Percentiles rank a stretch among this genome's conserved stretches.
These are phyloP conservation scores for Populus pruinosa DNA, from an alignment of 345 rosid genomes.

Conservation along the genomic window DNA sequence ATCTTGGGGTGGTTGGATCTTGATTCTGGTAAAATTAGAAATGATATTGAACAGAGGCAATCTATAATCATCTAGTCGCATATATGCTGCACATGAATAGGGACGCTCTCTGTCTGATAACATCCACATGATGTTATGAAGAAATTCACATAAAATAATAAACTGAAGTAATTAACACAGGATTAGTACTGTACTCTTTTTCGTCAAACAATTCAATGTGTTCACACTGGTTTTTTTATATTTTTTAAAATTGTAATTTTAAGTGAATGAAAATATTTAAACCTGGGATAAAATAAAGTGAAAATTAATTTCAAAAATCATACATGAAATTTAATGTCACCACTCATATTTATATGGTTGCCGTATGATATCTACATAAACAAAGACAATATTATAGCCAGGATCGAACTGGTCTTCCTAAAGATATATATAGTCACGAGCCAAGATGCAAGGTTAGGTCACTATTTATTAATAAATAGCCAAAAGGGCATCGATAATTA, in stretches of 20 bases:
- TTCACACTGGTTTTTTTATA: too few species aligned
- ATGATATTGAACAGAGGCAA: not conserved
- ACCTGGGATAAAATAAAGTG: too few species aligned
- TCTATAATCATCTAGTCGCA: not conserved
- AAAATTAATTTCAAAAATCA: too few species aligned
- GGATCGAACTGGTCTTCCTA: not conserved
- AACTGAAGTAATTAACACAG: too few species aligned
- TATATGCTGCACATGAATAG: not conserved
- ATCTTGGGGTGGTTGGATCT: constrained; percentile 32
- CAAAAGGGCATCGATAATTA: not conserved
- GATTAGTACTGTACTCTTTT: too few species aligned
- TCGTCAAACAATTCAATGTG: too few species aligned
- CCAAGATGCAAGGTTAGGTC: not conserved
- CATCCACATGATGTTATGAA: not conserved
- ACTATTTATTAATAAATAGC: not conserved
- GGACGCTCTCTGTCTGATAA: not conserved
- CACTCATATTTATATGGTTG: too few species aligned
- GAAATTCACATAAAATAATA: too few species aligned
- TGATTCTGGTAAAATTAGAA: constrained; percentile 17
- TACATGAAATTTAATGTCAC: too few species aligned
- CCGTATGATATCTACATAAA: too few species aligned
- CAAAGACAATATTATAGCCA: not conserved
- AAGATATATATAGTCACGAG: not conserved
- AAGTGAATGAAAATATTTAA: too few species aligned
- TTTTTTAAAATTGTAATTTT: too few species aligned